phyloP scores from a whole-genome alignment of 371 early-diverging fungal species.

The Circinella umbellata region DNA sequence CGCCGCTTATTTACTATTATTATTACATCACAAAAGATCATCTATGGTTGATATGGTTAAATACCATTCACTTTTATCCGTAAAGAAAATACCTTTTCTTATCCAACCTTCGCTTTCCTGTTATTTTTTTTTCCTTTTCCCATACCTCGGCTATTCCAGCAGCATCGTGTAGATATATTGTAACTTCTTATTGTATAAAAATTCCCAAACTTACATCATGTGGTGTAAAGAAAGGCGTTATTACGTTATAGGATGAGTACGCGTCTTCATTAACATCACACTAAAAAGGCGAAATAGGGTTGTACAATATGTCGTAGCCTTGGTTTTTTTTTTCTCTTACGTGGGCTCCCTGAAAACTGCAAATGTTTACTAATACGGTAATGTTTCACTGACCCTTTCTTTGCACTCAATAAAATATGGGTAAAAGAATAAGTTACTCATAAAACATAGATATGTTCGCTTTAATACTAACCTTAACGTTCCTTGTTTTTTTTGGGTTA shows the following conservation, averaged over 20 bases:
- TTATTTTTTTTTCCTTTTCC: not conserved
- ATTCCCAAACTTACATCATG: not conserved
- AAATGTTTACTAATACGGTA: not conserved
- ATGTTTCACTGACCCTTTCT: constrained; percentile 1
- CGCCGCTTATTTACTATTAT: no score
- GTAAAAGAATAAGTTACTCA: constrained; percentile 2
- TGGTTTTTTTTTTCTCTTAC: not conserved
- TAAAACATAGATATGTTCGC: not conserved
- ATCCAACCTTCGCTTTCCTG: not conserved
- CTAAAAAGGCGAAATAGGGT: not conserved
- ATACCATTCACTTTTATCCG: constrained; percentile 1
- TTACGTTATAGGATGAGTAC: not conserved
- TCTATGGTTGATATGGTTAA: not conserved
- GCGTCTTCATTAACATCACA: not conserved
- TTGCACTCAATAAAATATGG: constrained; percentile 4
- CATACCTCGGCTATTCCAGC: no score
- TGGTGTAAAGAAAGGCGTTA: not conserved
- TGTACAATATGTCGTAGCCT: not conserved
- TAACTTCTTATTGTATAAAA: no score
- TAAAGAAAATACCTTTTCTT: not conserved
- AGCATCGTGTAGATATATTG: no score
- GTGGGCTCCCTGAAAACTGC: not conserved
- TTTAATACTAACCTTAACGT: not conserved
- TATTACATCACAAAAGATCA: no score
- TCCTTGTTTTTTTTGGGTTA: not conserved